Evolutionary conservation across 345 rosid genomes (phyloP), one percentile per base, ranked within the genome.

Genomic region (Carallia pectinifolia): DNA sequence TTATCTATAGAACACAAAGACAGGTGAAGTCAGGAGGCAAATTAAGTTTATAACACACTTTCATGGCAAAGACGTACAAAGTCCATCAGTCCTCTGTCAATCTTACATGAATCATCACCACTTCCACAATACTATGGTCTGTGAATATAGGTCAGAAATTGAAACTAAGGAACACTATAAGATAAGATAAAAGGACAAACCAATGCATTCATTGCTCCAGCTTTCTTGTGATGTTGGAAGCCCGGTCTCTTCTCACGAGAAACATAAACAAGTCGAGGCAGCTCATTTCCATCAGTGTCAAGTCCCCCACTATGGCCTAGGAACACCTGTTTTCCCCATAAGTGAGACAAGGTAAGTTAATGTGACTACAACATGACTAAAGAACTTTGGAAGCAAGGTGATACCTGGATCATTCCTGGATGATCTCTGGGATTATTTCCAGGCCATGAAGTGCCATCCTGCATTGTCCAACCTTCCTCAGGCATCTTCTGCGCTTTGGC

Each of bases 391-490:
- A 61, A 71, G 60, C 16, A 74, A 18, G 7, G 29, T 13, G 47
- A 61, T 76, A 87, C 97, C 93, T 88, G 97, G 53, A 90, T 95
- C 99, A 95, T 96, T 84, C 99, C 99, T 40, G 99, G 99, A 79
- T 96, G 99, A 81, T 96, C 99, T 77, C 99, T 85, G 38, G 98
- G 78, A 83, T 96, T 96, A 80, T 96, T 96, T 76, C 99, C 99
- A 69, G 99, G 98, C 99, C 99, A 96, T 5, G 98, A 84, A 73
- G 99, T 96, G 62, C 99, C 99, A 85, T 96, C 99, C 81, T 96
- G 98, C 99, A 96, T 96, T 16, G 99, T 96, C 99, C 99, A 96
- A 64, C 99, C 99, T 87, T 96, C 99, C 87, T 96, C 99, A 39
- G 99, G 99, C 89, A 87, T 76, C 83, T 96, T 96, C 68, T 92